phyloP scores from a whole-genome alignment of 148 eudicot genomes.

The Camellia lanceoleosa region DNA sequence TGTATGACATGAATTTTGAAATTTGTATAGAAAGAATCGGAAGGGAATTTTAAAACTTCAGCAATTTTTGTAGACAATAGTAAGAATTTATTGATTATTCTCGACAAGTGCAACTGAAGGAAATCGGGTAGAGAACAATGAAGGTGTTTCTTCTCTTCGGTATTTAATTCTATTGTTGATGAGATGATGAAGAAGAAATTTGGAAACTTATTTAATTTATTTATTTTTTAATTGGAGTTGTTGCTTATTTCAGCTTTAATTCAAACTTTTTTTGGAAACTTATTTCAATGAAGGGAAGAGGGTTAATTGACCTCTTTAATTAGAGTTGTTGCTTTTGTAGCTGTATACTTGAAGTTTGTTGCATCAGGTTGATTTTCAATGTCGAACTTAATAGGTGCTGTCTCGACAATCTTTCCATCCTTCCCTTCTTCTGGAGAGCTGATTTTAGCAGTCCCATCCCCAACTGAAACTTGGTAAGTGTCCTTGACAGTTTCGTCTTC shows the following conservation, averaged over 20 bases:
- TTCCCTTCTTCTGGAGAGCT: constrained; percentile 1
- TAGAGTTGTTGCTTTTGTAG: constrained; percentile 9
- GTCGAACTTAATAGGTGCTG: not conserved
- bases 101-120: not conserved
- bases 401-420: constrained; percentile 1
- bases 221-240: not conserved
- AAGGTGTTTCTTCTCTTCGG: too few relatives aligned
- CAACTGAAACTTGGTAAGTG: constrained; percentile 16
- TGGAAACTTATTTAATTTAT: too few relatives aligned
- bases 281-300: not conserved
- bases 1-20: not conserved
- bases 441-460: not conserved
- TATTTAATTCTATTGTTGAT: not conserved
- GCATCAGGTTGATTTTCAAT: constrained; percentile 7
- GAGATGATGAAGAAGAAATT: not conserved
- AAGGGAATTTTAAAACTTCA: constrained; percentile 10
- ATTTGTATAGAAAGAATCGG: too few relatives aligned
- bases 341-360: not conserved
- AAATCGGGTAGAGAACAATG: not conserved
- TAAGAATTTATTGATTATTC: not conserved
- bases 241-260: not conserved
- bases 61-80: constrained; percentile 6
- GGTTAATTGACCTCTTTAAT: constrained; percentile 24
- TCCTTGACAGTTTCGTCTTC: not conserved
- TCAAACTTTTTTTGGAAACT: not conserved